Evolutionary conservation across 2,329 filamentous ascomycete species (phyloP).

Genomic region (Arthrobotrys sinensis): DNA sequence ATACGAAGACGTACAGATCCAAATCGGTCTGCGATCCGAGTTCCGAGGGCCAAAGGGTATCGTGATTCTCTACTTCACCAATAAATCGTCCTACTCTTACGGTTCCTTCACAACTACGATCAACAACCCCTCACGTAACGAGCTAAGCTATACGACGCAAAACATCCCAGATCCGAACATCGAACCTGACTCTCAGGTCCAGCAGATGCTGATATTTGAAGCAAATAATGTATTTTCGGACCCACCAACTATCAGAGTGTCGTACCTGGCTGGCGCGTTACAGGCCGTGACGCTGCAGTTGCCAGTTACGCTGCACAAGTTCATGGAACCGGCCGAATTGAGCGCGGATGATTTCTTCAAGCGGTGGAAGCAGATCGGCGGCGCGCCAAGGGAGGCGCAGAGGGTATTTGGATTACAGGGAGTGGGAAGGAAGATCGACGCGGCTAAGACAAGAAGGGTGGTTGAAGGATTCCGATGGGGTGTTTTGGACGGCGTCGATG

Average conservation of each 20-base stretch:
- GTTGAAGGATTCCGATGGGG: conserved; percentile 93
- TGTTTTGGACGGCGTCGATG: conserved; percentile 86
- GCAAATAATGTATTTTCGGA: conserved; percentile 84
- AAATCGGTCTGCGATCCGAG: conserved; percentile 91
- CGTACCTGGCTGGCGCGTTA: conserved; percentile 91
- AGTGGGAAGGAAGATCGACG: conserved; percentile 76
- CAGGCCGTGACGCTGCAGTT: conserved; percentile 93
- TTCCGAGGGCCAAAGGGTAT: conserved; percentile 97
- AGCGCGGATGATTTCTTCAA: conserved; percentile 97
- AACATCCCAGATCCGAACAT: conserved; percentile 88
- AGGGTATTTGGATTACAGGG: conserved; percentile 80
- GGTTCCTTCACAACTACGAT: conserved; percentile 94
- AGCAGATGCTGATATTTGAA: conserved; percentile 96
- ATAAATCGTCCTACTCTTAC: conserved; percentile 88
- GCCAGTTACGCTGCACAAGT: conserved; percentile 90
- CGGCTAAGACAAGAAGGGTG: conserved; percentile 78
- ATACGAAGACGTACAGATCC: conserved; percentile 94
- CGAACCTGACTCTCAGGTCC: conserved; percentile 80
- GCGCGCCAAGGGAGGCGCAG: conserved; percentile 87
- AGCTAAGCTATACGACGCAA: conserved; percentile 88
- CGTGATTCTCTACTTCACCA: conserved; percentile 94
- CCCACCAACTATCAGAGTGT: conserved; percentile 91
- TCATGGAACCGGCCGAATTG: conserved; percentile 93
- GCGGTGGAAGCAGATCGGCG: conserved; percentile 98
- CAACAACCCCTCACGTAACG: conserved; percentile 78